Conservation (phyloP, 768 basidiomycete species). For the Leucocoprinus sp. region DNA sequence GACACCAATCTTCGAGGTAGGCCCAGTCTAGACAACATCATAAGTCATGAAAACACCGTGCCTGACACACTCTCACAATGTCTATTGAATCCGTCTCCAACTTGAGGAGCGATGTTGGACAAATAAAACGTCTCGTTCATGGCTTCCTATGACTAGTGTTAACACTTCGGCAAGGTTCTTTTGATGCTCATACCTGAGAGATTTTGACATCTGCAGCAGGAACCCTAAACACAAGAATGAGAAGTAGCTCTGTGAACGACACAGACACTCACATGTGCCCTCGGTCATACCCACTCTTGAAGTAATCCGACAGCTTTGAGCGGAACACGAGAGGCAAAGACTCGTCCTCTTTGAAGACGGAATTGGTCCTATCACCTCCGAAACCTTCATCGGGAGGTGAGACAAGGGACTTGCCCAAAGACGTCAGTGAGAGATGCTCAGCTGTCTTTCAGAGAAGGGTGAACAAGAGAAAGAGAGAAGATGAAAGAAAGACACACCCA, state of each 20-base stretch:
- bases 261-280: constrained; percentile 78
- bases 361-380: constrained; percentile 65
- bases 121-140: constrained; percentile 97
- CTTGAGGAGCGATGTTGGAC: constrained; percentile 96
- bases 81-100: constrained; percentile 94
- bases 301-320: constrained; percentile 82
- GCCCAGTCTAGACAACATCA: constrained; percentile 70
- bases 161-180: not conserved
- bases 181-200: constrained; percentile 72
- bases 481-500: constrained; percentile 55
- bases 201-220: constrained; percentile 94
- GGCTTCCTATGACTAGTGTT: constrained; percentile 45
- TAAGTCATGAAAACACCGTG: not conserved
- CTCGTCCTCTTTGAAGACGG: constrained; percentile 78
- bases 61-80: constrained; percentile 57
- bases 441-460: constrained; percentile 61
- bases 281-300: constrained; percentile 88
- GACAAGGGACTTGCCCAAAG: constrained; percentile 34
- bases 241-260: not conserved
- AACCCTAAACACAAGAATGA: constrained; percentile 45
- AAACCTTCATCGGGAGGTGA: constrained; percentile 21
- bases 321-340: constrained; percentile 71
- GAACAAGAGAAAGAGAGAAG: not conserved
- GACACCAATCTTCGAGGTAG: constrained; percentile 93
- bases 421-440: constrained; percentile 82